These are phyloP conservation scores for Volvox reticuliferus DNA, from an alignment of 139 green algal genomes.

Conservation along the genomic window DNA sequence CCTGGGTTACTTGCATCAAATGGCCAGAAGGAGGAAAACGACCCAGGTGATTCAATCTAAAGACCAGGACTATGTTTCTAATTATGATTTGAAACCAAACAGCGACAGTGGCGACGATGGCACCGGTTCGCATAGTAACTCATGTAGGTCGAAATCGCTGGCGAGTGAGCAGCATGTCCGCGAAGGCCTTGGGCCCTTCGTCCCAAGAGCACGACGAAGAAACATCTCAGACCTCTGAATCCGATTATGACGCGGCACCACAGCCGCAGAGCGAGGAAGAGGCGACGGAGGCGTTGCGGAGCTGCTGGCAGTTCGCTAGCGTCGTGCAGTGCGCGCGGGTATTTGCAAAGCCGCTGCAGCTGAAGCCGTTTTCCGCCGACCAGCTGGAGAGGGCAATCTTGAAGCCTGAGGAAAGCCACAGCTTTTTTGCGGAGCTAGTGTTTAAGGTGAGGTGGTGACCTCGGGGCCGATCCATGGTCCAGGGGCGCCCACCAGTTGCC, in stretches of 20 bases:
- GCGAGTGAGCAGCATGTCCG: neutral
- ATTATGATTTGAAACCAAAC: neutral
- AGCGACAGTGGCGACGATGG: neutral
- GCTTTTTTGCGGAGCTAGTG: slow-evolving; percentile 63
- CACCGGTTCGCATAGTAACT: neutral
- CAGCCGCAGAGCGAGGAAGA: slow-evolving; percentile 19
- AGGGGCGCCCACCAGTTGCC: no score
- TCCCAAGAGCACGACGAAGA: neutral
- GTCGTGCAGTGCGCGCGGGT: slow-evolving; percentile 40
- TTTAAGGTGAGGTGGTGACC: slow-evolving; percentile 38
- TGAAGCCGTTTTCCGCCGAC: slow-evolving; percentile 55
- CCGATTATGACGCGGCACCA: neutral
- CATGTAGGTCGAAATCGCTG: neutral
- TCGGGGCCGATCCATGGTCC: no score
- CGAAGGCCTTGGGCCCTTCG: neutral
- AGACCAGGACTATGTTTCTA: neutral
- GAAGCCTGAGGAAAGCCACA: slow-evolving; percentile 48
- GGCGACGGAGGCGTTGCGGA: neutral
- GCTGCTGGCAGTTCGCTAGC: slow-evolving; percentile 3
- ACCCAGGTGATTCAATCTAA: neutral
- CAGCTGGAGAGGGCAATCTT: slow-evolving; percentile 60
- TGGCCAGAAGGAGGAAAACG: neutral
- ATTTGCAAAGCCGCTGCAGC: slow-evolving; percentile 51
- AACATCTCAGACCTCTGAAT: neutral
- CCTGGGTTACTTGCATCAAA: neutral